A percentile compares a stretch with the other conserved stretches of the same genome.
phyloP scores from a whole-genome alignment of 306 rosid genomes.

The Datisca glomerata region DNA sequence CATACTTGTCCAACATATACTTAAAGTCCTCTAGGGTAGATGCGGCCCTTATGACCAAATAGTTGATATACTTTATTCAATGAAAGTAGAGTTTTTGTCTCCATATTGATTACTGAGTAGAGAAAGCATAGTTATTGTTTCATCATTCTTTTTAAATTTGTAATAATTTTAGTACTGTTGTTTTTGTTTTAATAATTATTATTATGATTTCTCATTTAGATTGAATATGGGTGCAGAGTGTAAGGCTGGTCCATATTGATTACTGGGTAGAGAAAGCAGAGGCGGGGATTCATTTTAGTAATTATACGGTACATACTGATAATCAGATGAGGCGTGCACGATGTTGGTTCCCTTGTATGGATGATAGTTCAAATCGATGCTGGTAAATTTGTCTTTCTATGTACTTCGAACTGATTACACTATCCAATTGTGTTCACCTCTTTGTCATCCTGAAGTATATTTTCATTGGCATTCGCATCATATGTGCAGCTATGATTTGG shows the following conservation, averaged over 20 bases:
- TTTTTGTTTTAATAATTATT: constrained; percentile 34
- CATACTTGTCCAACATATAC: no score
- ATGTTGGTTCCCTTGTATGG: constrained; percentile 96
- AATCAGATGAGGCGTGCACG: constrained; percentile 87
- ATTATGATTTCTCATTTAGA: constrained; percentile 58
- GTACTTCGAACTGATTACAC: neutral
- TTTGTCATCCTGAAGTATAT: no score
- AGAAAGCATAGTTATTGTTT: no score
- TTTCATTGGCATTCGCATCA: neutral
- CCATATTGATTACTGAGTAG: no score
- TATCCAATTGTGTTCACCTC: no score
- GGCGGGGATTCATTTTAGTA: constrained; percentile 56
- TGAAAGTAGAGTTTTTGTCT: no score
- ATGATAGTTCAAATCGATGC: constrained; percentile 77
- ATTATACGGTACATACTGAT: constrained; percentile 59
- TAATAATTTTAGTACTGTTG: neutral
- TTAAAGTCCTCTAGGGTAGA: no score
- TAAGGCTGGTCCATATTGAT: constrained; percentile 69
- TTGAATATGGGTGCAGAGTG: constrained; percentile 83
- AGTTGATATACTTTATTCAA: no score
- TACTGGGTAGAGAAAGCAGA: constrained; percentile 88
- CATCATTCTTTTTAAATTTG: neutral
- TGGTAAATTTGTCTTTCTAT: constrained; percentile 37
- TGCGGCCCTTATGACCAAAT: no score
- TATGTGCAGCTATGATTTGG: constrained; percentile 77